These are phyloP conservation scores for Globisporangium canariense DNA, from an alignment of 352 stramenopile species.

Conservation along the genomic window DNA sequence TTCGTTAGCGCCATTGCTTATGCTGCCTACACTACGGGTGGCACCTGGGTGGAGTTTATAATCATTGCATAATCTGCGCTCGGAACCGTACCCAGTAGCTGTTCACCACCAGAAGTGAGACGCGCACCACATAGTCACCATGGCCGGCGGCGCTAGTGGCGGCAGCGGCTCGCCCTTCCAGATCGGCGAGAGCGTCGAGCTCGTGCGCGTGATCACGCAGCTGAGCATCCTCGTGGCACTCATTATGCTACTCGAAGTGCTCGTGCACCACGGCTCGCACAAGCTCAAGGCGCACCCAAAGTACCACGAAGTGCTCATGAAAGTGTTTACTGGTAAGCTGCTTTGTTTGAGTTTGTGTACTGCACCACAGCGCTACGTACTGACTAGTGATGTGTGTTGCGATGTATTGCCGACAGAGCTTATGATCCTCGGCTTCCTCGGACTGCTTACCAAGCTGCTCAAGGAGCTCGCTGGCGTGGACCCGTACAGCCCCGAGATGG, in stretches of 20 bases:
- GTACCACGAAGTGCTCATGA: slow-evolving; percentile 68
- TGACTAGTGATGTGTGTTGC: background rate
- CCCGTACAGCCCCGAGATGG: slow-evolving; percentile 26
- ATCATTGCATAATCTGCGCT: too few species aligned
- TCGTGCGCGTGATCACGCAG: slow-evolving; percentile 46
- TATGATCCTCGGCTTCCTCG: slow-evolving; percentile 56
- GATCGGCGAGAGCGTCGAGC: slow-evolving; percentile 52
- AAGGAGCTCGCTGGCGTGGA: slow-evolving; percentile 34
- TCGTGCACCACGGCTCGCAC: slow-evolving; percentile 38
- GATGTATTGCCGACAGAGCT: slow-evolving; percentile 25
- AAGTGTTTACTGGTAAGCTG: slow-evolving; percentile 31
- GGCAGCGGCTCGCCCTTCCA: slow-evolving; percentile 41
- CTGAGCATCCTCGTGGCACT: slow-evolving; percentile 45
- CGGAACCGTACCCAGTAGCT: too few species aligned
- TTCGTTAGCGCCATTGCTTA: too few species aligned
- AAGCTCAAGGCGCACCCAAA: slow-evolving; percentile 49
- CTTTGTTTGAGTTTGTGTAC: background rate
- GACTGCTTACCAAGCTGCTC: slow-evolving; percentile 45
- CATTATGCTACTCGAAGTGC: slow-evolving; percentile 42
- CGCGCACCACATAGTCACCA: too few species aligned
- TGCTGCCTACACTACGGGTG: too few species aligned
- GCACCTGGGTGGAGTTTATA: too few species aligned
- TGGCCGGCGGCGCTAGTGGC: background rate
- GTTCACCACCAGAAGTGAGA: too few species aligned
- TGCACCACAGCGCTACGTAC: too few species aligned